phyloP scores from a whole-genome alignment of 1,284 basidiomycete species.

The Melanopsichium pennsylvanicum region DNA sequence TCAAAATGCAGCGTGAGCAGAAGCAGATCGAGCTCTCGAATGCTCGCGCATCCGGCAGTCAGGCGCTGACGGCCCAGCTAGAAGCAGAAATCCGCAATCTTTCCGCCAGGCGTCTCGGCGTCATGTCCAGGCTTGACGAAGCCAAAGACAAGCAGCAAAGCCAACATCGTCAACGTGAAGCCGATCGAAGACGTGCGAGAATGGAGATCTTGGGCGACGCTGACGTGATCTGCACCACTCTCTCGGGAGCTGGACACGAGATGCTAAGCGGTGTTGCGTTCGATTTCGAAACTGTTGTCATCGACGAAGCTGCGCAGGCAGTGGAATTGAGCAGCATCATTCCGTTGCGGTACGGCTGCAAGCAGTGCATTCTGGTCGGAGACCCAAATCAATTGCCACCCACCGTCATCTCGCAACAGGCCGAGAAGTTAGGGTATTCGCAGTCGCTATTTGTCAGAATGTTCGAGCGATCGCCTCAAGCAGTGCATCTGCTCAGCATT shows the following conservation, averaged over 20 bases:
- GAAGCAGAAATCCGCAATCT: slow-evolving; percentile 49
- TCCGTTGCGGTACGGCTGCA: slow-evolving; percentile 86
- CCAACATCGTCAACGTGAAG: slow-evolving; percentile 49
- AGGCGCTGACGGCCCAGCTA: slow-evolving; percentile 34
- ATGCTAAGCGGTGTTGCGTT: slow-evolving; percentile 75
- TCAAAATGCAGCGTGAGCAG: slow-evolving; percentile 50
- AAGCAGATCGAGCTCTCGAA: slow-evolving; percentile 52
- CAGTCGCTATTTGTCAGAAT: slow-evolving; percentile 92
- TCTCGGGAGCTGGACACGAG: slow-evolving; percentile 87
- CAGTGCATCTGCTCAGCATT: slow-evolving; percentile 91
- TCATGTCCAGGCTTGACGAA: slow-evolving; percentile 55
- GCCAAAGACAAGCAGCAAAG: slow-evolving; percentile 55
- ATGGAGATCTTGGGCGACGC: slow-evolving; percentile 68
- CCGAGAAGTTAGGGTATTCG: slow-evolving; percentile 81
- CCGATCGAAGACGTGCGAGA: slow-evolving; percentile 48
- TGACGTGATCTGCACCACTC: slow-evolving; percentile 92
- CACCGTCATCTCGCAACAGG: slow-evolving; percentile 90
- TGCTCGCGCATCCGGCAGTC: slow-evolving; percentile 17
- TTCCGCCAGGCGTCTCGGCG: slow-evolving; percentile 38
- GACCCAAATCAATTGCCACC: slow-evolving; percentile 98
- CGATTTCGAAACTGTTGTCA: slow-evolving; percentile 94
- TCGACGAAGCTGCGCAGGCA: slow-evolving; percentile 97
- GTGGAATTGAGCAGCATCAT: slow-evolving; percentile 97
- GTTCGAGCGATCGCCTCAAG: slow-evolving; percentile 78
- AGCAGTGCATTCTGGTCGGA: slow-evolving; percentile 91